phyloP scores from a whole-genome alignment of 495 filamentous ascomycete genomes.

The Letharia columbiana region DNA sequence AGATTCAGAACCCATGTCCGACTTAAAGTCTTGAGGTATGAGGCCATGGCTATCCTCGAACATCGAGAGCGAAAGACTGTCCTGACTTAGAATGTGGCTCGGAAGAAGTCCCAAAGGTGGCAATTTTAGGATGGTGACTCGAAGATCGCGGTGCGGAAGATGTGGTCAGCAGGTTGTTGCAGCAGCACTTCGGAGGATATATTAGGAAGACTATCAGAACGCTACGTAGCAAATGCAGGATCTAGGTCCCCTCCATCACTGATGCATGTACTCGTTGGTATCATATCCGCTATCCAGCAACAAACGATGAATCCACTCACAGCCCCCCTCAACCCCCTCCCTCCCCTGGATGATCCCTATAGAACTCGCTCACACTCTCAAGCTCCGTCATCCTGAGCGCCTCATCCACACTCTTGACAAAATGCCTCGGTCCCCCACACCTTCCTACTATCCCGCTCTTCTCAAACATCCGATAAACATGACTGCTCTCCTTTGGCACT shows the following conservation, averaged over 20 bases:
- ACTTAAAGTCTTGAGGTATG: too few species aligned
- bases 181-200: not conserved
- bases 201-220: not conserved
- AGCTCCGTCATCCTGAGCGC: slow-evolving; percentile 71
- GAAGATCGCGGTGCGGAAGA: not conserved
- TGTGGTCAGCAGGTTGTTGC: not conserved
- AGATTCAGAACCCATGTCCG: too few species aligned
- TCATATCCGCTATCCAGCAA: slow-evolving; percentile 1
- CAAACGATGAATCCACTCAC: not conserved
- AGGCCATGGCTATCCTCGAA: too few species aligned
- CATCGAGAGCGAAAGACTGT: too few species aligned
- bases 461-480: slow-evolving; percentile 65
- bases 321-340: not conserved
- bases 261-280: not conserved
- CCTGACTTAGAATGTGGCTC: too few species aligned
- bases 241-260: not conserved
- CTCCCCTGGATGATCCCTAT: slow-evolving; percentile 19
- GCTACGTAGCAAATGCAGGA: not conserved
- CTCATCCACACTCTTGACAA: slow-evolving; percentile 75
- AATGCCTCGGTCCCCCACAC: slow-evolving; percentile 64
- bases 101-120: not conserved
- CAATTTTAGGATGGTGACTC: not conserved
- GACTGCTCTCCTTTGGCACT: slow-evolving; percentile 49
- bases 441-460: slow-evolving; percentile 75
- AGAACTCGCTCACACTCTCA: slow-evolving; percentile 35